phyloP scores from a whole-genome alignment of 2,329 filamentous ascomycete genomes.

The Plectosphaerella sp. region DNA sequence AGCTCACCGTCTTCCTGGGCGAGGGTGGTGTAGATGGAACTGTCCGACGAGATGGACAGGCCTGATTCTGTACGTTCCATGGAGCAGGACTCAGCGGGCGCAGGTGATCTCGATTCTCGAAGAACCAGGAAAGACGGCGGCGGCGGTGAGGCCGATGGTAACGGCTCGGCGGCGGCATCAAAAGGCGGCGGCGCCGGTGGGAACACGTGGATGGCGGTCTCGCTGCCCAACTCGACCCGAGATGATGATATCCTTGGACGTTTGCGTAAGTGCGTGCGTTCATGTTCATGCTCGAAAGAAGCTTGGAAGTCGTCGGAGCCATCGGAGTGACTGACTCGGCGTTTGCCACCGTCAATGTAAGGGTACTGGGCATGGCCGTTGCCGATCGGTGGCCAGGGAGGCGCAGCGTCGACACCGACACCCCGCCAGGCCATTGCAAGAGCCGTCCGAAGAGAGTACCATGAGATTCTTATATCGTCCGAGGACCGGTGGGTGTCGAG shows the following conservation, averaged over 20 bases:
- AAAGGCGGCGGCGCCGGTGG: background rate
- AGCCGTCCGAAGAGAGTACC: conserved; percentile 16
- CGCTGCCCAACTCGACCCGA: background rate
- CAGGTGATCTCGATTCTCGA: conserved; percentile 25
- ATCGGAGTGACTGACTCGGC: conserved; percentile 29
- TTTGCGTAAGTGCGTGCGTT: conserved; percentile 13
- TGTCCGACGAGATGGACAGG: conserved; percentile 40
- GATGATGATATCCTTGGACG: conserved; percentile 4
- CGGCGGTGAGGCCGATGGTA: background rate
- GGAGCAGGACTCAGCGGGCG: conserved; percentile 13
- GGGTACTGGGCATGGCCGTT: conserved; percentile 8
- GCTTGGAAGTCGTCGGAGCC: conserved; percentile 18
- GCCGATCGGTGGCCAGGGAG: conserved; percentile 7
- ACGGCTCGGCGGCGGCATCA: background rate
- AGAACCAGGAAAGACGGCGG: conserved; percentile 31
- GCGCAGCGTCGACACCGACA: conserved; percentile 7
- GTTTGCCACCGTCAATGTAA: conserved; percentile 31
- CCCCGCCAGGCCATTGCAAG: conserved; percentile 25
- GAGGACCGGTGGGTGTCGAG: background rate
- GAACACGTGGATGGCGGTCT: background rate
- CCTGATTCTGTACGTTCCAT: conserved; percentile 48
- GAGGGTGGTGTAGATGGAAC: conserved; percentile 18
- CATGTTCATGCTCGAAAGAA: conserved; percentile 15
- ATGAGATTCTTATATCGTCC: background rate
- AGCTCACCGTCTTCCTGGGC: conserved; percentile 27